A percentile compares a stretch with the other conserved stretches of the same genome.
Evolutionary conservation across 306 rosid genomes (phyloP).

Genomic region (Ochetophila trinervis): DNA sequence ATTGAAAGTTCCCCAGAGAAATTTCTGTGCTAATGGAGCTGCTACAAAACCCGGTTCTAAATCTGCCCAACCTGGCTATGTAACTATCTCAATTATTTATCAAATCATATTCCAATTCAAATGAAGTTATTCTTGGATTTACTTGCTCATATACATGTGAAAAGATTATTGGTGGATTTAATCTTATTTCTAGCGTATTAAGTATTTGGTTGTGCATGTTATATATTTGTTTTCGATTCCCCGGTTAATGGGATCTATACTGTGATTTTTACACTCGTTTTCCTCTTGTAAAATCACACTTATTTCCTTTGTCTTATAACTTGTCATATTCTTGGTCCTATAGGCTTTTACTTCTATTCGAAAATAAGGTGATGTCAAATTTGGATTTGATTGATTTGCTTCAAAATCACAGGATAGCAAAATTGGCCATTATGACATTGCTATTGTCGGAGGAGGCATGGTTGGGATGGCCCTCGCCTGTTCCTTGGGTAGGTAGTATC

Average conservation of each 20-base stretch:
- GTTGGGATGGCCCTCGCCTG: slow-evolving; percentile 92
- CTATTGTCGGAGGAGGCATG: slow-evolving; percentile 97
- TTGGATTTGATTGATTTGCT: slow-evolving; percentile 22
- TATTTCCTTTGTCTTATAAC: no score
- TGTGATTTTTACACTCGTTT: neutral
- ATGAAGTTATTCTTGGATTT: neutral
- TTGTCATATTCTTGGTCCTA: neutral
- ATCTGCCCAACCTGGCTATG: slow-evolving; percentile 34
- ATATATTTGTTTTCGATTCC: no score
- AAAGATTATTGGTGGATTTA: neutral
- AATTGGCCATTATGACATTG: slow-evolving; percentile 67
- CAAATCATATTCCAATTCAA: neutral
- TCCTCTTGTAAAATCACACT: no score
- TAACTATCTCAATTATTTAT: slow-evolving; percentile 25
- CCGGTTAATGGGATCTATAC: no score
- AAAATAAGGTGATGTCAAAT: neutral
- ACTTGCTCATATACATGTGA: no score
- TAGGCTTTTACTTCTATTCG: neutral
- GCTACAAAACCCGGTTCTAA: slow-evolving; percentile 44
- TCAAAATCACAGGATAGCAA: slow-evolving; percentile 42
- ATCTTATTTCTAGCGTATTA: neutral
- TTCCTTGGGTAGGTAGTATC: slow-evolving; percentile 74
- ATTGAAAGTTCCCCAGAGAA: slow-evolving; percentile 34
- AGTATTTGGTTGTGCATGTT: no score
- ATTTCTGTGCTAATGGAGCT: slow-evolving; percentile 38